Base-by-base conservation (phyloP, 345 rosid species). In the Pistacia atlantica region DNA sequence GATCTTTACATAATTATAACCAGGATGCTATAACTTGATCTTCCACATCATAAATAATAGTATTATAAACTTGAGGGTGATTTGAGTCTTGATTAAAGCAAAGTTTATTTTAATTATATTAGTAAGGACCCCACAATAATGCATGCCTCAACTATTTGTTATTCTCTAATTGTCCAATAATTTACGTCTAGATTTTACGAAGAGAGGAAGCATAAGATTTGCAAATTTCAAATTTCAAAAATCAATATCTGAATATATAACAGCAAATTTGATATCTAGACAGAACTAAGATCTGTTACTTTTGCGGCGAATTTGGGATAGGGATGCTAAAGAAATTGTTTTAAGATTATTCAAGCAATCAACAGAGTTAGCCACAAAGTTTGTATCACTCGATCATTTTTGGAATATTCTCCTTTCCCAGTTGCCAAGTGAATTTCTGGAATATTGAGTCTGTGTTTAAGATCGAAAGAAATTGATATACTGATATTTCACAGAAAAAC, bases 41-140 rank as follows among this genome's bases (percentile, higher is more conserved):
- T 75, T 79, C 78, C 79, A n/a, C 72, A 75, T 61, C 73, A 79
- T 60, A 62, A 6, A 67, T 51, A 55, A 69, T 81, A 79, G 56
- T 72, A 64, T 77, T 65, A 48, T 76, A 66, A 71, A 69, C 68
- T 72, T 81, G 86, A 85, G 59, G 22, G 73, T 58, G 88, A 88
- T 81, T 84, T 75, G 78, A 73, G 75, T 84, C 74, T 54, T 80
- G 71, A 79, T 83, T 76, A 77, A 82, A 75, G 75, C 81, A 72
- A 65, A 28, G 69, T 63, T 64, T 79, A 59, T 77, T 78, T 69
- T 80, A 78, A 78, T 74, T 55, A 71, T 74, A 51, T 73, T 62
- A 18, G 31, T 17, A 48, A 55, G 82, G 84, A 63, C 63, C 79
- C 77, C 77, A 28, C 63, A 55, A 14, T 35, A 75, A 65, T 70